These are phyloP conservation scores for Pinus taeda DNA, from an alignment of 75 land plant genomes.

Conservation along the genomic window DNA sequence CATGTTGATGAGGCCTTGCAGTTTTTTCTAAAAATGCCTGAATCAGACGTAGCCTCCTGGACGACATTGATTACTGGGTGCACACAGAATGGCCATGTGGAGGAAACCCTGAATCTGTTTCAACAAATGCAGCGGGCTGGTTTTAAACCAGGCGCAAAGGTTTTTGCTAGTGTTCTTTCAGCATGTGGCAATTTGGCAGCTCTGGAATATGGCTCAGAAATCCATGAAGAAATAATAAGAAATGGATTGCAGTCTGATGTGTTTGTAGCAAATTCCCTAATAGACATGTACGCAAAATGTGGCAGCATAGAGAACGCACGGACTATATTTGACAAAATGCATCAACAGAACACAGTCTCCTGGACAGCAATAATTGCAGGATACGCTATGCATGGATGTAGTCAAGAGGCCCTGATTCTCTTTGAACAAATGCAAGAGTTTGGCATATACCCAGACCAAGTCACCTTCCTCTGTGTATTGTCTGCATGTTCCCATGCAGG, in stretches of 20 bases:
- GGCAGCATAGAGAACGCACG: conserved; percentile 12
- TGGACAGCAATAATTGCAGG: conserved; percentile 20
- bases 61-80: conserved; percentile 12
- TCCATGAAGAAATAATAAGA: conserved; percentile 7
- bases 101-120: conserved; percentile 19
- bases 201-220: conserved; percentile 14
- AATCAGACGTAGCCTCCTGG: background rate
- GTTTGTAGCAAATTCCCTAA: conserved; percentile 6
- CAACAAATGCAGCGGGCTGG: conserved; percentile 6
- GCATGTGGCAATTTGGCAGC: conserved; percentile 16
- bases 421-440: background rate
- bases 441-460: background rate
- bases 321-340: conserved; percentile 15
- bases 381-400: background rate
- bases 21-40: no score
- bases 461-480: background rate
- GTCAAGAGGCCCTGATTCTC: background rate
- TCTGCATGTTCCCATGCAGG: background rate
- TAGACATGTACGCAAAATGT: conserved; percentile 19
- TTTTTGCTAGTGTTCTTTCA: conserved; percentile 23
- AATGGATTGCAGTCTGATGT: background rate
- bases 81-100: conserved; percentile 16
- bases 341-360: background rate
- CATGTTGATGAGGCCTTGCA: background rate
- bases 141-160: conserved; percentile 18